Conservation (phyloP, 306 rosid genomes). For the Quercus aquifolioides region DNA sequence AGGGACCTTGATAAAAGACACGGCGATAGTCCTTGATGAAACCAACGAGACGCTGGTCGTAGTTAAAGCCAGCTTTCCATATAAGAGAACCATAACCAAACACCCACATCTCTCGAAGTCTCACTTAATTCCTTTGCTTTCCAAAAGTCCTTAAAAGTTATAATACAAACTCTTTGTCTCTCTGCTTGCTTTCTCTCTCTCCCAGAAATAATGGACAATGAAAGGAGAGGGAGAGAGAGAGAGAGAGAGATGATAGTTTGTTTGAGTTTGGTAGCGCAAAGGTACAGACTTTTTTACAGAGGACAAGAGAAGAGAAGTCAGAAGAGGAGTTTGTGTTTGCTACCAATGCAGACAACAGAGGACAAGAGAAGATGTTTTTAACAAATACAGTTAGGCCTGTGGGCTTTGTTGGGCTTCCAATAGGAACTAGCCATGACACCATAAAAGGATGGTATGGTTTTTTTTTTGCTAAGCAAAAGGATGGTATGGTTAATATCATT, state of each 20-base stretch:
- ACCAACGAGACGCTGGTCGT: constrained; percentile 64
- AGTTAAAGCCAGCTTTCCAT: constrained; percentile 72
- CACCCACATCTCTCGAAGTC: constrained; percentile 52
- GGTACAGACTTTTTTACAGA: neutral
- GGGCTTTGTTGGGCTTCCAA: neutral
- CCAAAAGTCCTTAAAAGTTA: too few relatives aligned
- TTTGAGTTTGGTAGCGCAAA: neutral
- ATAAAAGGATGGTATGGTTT: neutral
- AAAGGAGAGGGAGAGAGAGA: neutral
- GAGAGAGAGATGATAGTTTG: neutral
- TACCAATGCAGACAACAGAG: too few relatives aligned
- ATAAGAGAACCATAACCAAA: constrained; percentile 92
- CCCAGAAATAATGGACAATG: neutral
- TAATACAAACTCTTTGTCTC: neutral
- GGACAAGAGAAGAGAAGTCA: too few relatives aligned
- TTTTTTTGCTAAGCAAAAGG: too few relatives aligned
- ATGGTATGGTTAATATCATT: neutral
- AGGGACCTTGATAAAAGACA: constrained; percentile 80
- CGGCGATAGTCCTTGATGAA: constrained; percentile 90
- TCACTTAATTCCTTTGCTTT: neutral
- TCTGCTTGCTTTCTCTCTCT: constrained; percentile 1
- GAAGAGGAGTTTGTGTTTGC: too few relatives aligned
- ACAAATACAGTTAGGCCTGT: neutral
- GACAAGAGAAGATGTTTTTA: neutral
- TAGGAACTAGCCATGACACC: neutral